phyloP scores from a whole-genome alignment of 2,329 filamentous ascomycete species.

The Colletotrichum phormii region DNA sequence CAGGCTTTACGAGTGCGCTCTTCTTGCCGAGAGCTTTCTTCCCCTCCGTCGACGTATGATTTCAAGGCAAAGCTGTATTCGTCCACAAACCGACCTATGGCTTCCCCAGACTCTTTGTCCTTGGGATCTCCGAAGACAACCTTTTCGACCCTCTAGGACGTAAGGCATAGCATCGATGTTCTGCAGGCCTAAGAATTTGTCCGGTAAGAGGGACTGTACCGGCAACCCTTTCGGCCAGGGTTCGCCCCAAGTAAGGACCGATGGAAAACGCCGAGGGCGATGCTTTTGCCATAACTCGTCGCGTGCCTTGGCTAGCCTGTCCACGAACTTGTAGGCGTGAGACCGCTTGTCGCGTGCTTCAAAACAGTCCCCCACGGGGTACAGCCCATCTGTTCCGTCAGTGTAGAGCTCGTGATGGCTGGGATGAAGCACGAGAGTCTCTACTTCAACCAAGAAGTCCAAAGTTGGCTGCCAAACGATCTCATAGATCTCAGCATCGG shows the following conservation, averaged over 20 bases:
- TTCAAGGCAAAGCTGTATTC: constrained; percentile 6
- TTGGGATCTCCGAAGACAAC: not conserved
- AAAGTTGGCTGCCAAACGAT: constrained; percentile 13
- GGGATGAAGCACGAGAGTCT: not conserved
- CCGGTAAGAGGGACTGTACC: not conserved
- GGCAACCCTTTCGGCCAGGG: constrained; percentile 12
- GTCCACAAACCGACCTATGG: constrained; percentile 8
- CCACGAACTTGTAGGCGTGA: not conserved
- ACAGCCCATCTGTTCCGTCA: not conserved
- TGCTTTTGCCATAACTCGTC: not conserved
- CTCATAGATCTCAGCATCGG: not conserved
- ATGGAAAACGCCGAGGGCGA: constrained; percentile 11
- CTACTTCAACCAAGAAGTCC: not conserved
- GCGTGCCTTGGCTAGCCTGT: constrained; percentile 1
- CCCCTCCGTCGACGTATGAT: not conserved
- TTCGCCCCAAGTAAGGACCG: not conserved
- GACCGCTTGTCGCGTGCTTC: not conserved
- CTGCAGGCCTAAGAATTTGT: not conserved
- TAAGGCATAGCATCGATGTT: not conserved
- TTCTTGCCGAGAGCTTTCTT: not conserved
- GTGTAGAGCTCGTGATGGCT: not conserved
- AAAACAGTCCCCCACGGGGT: not conserved
- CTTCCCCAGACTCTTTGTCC: not conserved
- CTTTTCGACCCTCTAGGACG: not conserved
- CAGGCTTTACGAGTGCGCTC: constrained; percentile 9